Evolutionary conservation across 192 early-diverging fungal genomes (phyloP).

Genomic region (Umbelopsis isabellina): DNA sequence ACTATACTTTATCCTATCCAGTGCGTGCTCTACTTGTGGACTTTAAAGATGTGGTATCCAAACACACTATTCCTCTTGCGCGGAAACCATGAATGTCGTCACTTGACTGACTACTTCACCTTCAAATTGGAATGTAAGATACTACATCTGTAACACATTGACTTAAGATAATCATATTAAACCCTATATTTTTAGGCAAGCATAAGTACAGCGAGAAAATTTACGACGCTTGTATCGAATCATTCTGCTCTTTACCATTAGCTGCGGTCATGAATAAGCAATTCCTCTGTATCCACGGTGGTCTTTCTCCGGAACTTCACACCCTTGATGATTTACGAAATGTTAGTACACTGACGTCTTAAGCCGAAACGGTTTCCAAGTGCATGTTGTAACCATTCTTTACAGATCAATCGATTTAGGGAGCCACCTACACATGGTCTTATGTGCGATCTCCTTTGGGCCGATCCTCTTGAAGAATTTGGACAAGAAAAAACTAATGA

Average conservation of each 20-base stretch:
- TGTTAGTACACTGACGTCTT: constrained; percentile 33
- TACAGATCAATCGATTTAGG: constrained; percentile 85
- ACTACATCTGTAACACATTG: not conserved
- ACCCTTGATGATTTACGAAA: constrained; percentile 87
- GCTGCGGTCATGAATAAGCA: constrained; percentile 95
- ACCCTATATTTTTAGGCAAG: constrained; percentile 57
- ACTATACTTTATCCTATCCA: constrained; percentile 28
- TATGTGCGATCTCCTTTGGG: constrained; percentile 96
- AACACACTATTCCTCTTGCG: constrained; percentile 85
- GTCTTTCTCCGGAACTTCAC: constrained; percentile 89
- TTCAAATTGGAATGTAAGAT: constrained; percentile 95
- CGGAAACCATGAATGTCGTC: constrained; percentile 97
- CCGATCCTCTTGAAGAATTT: constrained; percentile 96
- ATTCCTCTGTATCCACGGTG: constrained; percentile 96
- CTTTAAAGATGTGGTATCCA: constrained; percentile 93
- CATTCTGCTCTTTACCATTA: constrained; percentile 91
- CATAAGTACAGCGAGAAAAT: constrained; percentile 94
- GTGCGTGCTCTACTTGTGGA: constrained; percentile 91
- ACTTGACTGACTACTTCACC: constrained; percentile 97
- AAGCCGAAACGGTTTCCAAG: not conserved
- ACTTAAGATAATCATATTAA: not conserved
- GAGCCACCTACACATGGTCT: constrained; percentile 93
- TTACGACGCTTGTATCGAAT: constrained; percentile 90
- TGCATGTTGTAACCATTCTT: not conserved
- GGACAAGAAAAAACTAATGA: constrained; percentile 92